Evolutionary conservation across 768 basidiomycete genomes (phyloP), one percentile per base, ranked within the genome.

Genomic region (Epithele typhae): DNA sequence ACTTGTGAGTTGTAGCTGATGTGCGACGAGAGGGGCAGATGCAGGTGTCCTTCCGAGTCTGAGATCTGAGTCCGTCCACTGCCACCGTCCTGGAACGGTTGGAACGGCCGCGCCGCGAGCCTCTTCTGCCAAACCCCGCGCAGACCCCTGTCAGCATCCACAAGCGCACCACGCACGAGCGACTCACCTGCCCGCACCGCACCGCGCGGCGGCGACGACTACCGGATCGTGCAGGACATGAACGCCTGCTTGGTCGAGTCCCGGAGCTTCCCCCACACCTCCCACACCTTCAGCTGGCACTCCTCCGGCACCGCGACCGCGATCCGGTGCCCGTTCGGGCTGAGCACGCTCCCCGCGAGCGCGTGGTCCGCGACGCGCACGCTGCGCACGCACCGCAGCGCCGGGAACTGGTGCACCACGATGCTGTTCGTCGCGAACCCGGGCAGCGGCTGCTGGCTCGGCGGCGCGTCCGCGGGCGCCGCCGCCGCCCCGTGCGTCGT

Each of bases 401-500:
- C 71, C 0, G 87, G 86, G 60, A 80, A 85, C 1, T 76, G 67
- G 57, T 81, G 75, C 3, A 81, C 73, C 30, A 70, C 67, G 42
- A 81, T 59, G 1, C 63, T 58, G 55, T 71, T 70, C 21, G 59
- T 59, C 17, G 55, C 42, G 10, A 36, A 25, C 6, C 49, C 42
- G 1, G 51, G 44, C 15, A 45, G 34, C 14, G 57, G 51, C 11
- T 52, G 43, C 41, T 27, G 30, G 39, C 22, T 27, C 30, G 41
- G 34, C 32, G 49, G 53, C 17, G n/a, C 53, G 38, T 37, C 48
- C 50, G 58, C 40, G 61, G 61, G 46, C n/a, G n/a, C n/a, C 67
- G 55, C 55, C 15, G 77, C 77, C 41, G 70, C 72, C 3, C 78
- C 89, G 56, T 92, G 88, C 2, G 89, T 87, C 35, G 81, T 87